phyloP scores from a whole-genome alignment of 768 basidiomycete genomes.

The Coprinopsis marcescibilis region DNA sequence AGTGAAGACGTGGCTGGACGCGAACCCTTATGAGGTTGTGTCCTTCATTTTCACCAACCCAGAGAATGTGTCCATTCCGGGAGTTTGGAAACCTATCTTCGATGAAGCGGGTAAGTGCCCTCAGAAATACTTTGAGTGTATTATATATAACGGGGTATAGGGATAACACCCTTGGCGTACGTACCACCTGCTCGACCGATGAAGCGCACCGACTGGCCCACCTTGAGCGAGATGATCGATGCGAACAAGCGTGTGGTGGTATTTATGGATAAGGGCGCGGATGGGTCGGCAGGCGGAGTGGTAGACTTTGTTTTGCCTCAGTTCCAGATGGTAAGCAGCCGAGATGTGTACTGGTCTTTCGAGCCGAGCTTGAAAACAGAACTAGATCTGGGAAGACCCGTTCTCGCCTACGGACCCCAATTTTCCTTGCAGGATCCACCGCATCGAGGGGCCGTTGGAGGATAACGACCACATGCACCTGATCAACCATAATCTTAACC shows the following conservation, averaged over 20 bases:
- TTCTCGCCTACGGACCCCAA: conserved; percentile 42
- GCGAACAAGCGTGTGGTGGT: conserved; percentile 53
- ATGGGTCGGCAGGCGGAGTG: conserved; percentile 23
- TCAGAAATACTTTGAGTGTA: background rate
- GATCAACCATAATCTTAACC: conserved; percentile 55
- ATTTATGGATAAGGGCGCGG: conserved; percentile 51
- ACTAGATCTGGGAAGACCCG: conserved; percentile 53
- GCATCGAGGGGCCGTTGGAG: conserved; percentile 42
- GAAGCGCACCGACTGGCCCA: conserved; percentile 51
- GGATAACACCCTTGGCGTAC: conserved; percentile 41
- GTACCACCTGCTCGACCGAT: conserved; percentile 44
- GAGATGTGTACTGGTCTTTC: background rate
- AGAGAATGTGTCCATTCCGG: conserved; percentile 40
- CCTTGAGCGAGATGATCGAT: conserved; percentile 57
- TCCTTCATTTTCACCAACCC: conserved; percentile 64
- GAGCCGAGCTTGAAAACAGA: background rate
- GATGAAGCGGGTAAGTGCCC: conserved; percentile 35
- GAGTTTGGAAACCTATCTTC: conserved; percentile 49
- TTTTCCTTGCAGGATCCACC: conserved; percentile 51
- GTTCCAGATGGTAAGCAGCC: conserved; percentile 42
- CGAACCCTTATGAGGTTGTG: conserved; percentile 59
- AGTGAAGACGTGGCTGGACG: conserved; percentile 49
- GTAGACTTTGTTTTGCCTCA: conserved; percentile 52
- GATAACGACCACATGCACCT: conserved; percentile 49
- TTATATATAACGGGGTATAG: conserved; percentile 15